Evolutionary conservation across 768 basidiomycete genomes (phyloP), one percentile per base, ranked within the genome.

Genomic region (Termitomyces sp.): DNA sequence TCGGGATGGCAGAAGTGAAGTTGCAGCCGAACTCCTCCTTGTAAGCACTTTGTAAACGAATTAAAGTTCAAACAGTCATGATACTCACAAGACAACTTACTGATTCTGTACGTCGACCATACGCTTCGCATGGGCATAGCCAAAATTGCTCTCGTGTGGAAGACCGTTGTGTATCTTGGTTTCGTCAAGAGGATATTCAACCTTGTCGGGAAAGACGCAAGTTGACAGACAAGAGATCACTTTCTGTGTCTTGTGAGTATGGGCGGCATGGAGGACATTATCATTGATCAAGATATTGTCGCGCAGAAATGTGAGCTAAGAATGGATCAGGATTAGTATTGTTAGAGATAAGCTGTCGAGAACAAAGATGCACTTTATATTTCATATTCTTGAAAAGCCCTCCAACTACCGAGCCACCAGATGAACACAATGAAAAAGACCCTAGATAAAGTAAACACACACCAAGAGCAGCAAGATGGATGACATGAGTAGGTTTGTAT

Each of bases 201-300:
- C 94, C 70, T 94, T 90, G 72, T 98, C 95, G 0, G 95, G 95
- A 78, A 95, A 98, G 47, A 98, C 93, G 68, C 95, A 98, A 43
- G 96, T 98, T 10, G 95, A 97, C 40, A 98, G 84, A 68, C 95
- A 98, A 13, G 95, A 97, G 57, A 98, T 88, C 63, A 96, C 80
- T 72, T 97, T 98, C 61, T 80, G 63, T 22, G 80, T 79, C 51
- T 83, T 77, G 65, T 79, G 74, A 62, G 85, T 76, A 67, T 92
- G 80, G 8, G 93, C 78, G 33, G 81, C 78, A 68, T 94, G 84
- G 22, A 98, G 80, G 43, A 98, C 85, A 70, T 94, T 94, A 70
- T 96, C 92, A 73, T 98, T 98, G 75, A 98, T 98, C 61, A 94
- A 79, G 68, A 88, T 82, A 74, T 98, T 98, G 67, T 97, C 94